Percentiles rank a stretch among this genome's conserved stretches.
Evolutionary conservation across 2,329 filamentous ascomycete species (phyloP).

Genomic region (Penicillium sumatraense): DNA sequence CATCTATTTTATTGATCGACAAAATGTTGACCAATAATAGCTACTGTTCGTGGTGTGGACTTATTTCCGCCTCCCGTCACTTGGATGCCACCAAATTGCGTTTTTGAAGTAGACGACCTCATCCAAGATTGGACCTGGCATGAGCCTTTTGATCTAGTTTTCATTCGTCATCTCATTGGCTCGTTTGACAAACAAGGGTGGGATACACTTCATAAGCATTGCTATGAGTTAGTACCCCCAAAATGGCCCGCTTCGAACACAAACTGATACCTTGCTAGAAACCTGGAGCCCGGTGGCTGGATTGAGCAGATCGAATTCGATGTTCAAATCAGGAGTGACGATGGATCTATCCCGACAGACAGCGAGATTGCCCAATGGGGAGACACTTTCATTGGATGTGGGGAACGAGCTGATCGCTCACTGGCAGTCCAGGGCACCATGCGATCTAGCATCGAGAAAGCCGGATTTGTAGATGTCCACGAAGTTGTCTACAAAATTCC

Average conservation of each 20-base stretch:
- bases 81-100: conserved; percentile 30
- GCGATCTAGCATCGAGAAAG: conserved; percentile 23
- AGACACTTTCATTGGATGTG: conserved; percentile 22
- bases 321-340: conserved; percentile 11
- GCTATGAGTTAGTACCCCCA: conserved; percentile 15
- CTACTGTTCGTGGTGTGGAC: conserved; percentile 24
- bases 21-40: not conserved
- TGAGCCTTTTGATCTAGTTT: conserved; percentile 26
- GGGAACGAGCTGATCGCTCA: conserved; percentile 23
- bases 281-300: conserved; percentile 16
- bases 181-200: conserved; percentile 12
- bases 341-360: conserved; percentile 13
- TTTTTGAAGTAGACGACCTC: conserved; percentile 29
- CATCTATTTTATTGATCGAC: no score
- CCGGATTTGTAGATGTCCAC: conserved; percentile 46
- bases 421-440: conserved; percentile 26
- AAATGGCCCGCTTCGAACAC: no score
- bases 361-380: conserved; percentile 11
- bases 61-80: conserved; percentile 22
- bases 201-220: conserved; percentile 8
- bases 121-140: conserved; percentile 22
- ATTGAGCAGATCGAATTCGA: conserved; percentile 20
- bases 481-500: conserved; percentile 56
- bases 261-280: not conserved
- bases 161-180: conserved; percentile 18